Conservation (phyloP, 306 rosid genomes). For the Trifolium subterraneum region DNA sequence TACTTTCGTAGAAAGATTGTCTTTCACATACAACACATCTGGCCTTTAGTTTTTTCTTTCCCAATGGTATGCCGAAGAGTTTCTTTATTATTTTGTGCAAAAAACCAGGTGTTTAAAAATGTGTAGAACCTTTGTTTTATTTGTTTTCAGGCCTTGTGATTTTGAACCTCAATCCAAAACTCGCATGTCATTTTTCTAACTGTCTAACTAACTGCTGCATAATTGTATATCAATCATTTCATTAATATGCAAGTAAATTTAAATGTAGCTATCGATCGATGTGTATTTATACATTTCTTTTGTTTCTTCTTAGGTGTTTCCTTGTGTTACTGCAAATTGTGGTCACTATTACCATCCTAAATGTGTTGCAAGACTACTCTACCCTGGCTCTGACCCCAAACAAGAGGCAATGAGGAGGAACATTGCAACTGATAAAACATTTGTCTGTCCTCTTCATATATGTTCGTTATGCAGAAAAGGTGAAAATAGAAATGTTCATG, state of each 20-base stretch:
- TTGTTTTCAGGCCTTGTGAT: background rate
- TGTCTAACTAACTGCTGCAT: background rate
- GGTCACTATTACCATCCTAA: constrained; percentile 69
- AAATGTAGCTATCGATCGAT: background rate
- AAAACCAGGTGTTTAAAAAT: background rate
- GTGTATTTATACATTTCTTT: background rate
- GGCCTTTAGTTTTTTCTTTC: constrained; percentile 9
- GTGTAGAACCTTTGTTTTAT: constrained; percentile 1
- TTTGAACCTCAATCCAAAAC: background rate
- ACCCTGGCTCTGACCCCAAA: constrained; percentile 35
- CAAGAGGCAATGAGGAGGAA: constrained; percentile 44
- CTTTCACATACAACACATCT: background rate
- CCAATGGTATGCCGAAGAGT: background rate
- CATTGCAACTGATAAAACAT: constrained; percentile 56
- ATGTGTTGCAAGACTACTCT: constrained; percentile 61
- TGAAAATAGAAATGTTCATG: constrained; percentile 55
- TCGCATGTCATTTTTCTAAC: background rate
- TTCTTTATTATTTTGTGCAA: constrained; percentile 1
- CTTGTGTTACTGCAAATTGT: constrained; percentile 61
- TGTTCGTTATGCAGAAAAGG: constrained; percentile 58
- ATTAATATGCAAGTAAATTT: background rate
- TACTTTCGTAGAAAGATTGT: constrained; percentile 39
- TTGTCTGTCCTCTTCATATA: constrained; percentile 69
- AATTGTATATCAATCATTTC: background rate
- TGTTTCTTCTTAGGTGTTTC: constrained; percentile 58